These are phyloP conservation scores for Xerocomellus chrysenteron DNA, from an alignment of 768 basidiomycete genomes.

Conservation along the genomic window DNA sequence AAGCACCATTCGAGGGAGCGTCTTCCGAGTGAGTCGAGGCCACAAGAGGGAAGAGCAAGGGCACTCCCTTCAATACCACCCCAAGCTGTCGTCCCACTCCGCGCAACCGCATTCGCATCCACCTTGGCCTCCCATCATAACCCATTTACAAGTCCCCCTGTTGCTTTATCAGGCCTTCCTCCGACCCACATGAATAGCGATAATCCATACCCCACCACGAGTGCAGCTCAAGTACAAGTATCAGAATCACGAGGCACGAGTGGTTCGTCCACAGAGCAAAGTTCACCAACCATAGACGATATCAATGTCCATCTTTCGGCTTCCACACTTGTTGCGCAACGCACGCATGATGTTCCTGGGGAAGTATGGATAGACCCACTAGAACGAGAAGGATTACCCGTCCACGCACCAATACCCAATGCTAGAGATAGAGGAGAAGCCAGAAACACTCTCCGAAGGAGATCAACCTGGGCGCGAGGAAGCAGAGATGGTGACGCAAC, in stretches of 20 bases:
- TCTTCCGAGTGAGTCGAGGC: background rate
- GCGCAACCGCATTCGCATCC: background rate
- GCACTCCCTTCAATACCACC: constrained; percentile 7
- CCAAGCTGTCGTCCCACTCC: constrained; percentile 13
- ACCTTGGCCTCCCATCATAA: background rate
- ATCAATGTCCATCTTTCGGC: constrained; percentile 2
- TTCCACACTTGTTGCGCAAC: constrained; percentile 20
- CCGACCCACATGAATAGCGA: constrained; percentile 7
- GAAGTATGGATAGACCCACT: constrained; percentile 57
- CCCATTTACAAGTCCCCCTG: background rate
- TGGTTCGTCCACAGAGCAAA: constrained; percentile 1
- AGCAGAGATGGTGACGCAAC: background rate
- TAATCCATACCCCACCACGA: constrained; percentile 16
- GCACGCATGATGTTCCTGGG: constrained; percentile 44
- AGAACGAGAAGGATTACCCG: constrained; percentile 65
- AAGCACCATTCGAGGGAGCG: constrained; percentile 39
- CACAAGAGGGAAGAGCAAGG: background rate
- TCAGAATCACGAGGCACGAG: constrained; percentile 5
- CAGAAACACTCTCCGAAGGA: constrained; percentile 11
- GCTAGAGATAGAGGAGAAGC: background rate
- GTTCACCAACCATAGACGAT: constrained; percentile 8
- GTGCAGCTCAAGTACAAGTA: background rate
- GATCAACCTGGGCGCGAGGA: constrained; percentile 15
- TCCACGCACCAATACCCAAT: constrained; percentile 29
- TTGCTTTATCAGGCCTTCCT: background rate